Base-by-base conservation (phyloP, 2,329 filamentous ascomycete genomes). In the Blastomyces gilchristii region DNA sequence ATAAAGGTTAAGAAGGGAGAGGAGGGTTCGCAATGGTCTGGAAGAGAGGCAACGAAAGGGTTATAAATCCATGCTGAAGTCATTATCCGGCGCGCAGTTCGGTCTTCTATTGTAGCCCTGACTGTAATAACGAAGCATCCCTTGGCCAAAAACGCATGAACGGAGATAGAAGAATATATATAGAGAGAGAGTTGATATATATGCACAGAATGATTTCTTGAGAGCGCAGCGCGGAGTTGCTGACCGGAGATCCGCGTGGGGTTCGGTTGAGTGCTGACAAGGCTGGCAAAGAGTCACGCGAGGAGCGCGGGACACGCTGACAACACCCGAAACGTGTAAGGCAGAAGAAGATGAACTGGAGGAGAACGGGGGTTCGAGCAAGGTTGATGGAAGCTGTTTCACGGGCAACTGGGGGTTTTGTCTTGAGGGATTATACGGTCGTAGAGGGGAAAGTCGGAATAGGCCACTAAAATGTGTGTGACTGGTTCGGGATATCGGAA, bases 1-100 rank as follows among this genome's bases (percentile, higher is more conserved):
- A 88, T 71, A 34, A 76, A 74, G 59, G 79, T 73, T 49, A 88
- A 79, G 69, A 87, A 81, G 50, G 80, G 78, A 67, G 79, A 83
- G 2, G 81, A 78, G 14, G 86, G 86, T 65, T 83, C 79, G 76
- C 86, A 88, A 71, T 84, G 81, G 3, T 77, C 76, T 28, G 85
- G 85, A 64, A 86, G 74, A 25, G 76, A 63, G n/a, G 67, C 66
- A 52, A 68, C 62, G 60, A 69, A 58, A 56, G 72, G 60, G 61
- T 67, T 64, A 41, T 70, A 65, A 67, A 72, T 67, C 67, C 71
- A 67, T 61, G 71, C 67, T 63, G 69, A 69, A 66, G 69, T 63
- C 74, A 76, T 75, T 65, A 61, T 65, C 39, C 50, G 58, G 58
- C 31, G 58, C 31, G 18, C 22, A 59, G 22, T 28, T 50, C 22